Evolutionary conservation across 2,329 filamentous ascomycete genomes (phyloP), one percentile per base, ranked within the genome.

Genomic region (Fusarium piperis): DNA sequence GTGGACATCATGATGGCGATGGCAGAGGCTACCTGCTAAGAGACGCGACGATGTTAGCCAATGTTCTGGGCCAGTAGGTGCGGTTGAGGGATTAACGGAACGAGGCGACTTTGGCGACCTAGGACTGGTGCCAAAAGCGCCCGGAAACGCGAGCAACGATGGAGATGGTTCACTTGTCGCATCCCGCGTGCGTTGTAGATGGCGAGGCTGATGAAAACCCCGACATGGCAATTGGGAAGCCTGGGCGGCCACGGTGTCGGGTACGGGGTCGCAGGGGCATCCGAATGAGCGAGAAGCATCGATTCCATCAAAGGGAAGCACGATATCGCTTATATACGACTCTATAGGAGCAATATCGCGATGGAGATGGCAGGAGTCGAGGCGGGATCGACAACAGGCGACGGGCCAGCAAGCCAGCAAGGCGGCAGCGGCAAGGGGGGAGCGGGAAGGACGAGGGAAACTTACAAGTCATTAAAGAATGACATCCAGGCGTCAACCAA

Each of bases 1-100:
- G 86, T 87, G 84, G 89, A 89, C 85, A 92, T 90, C 79, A 85
- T 88, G 84, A 86, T 86, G 82, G 86, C 85, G 84, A 88, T 87
- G 83, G 86, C 84, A 85, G 87, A 86, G 79, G 86, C 88, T 90
- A 87, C 87, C 77, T 79, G 77, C 79, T 82, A 67, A 62, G 74
- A 28, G 74, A 78, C 78, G 73, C 76, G 77, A 75, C 72, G 71
- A 79, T 75, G 77, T 82, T 78, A 83, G 82, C 76, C 80, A 56
- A 62, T 61, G 38, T 64, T 63, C 61, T 53, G 48, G 44, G 20
- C 62, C 59, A 51, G 71, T 62, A 56, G 48, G 70, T 72, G 44
- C 57, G 53, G 35, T 46, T 72, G 70, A 65, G 64, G 64, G 58
- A 76, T 75, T 67, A 72, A 63, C 51, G 61, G 62, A 53, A 71